phyloP scores from a whole-genome alignment of 768 basidiomycete species.

The Nidularia pulvinata region DNA sequence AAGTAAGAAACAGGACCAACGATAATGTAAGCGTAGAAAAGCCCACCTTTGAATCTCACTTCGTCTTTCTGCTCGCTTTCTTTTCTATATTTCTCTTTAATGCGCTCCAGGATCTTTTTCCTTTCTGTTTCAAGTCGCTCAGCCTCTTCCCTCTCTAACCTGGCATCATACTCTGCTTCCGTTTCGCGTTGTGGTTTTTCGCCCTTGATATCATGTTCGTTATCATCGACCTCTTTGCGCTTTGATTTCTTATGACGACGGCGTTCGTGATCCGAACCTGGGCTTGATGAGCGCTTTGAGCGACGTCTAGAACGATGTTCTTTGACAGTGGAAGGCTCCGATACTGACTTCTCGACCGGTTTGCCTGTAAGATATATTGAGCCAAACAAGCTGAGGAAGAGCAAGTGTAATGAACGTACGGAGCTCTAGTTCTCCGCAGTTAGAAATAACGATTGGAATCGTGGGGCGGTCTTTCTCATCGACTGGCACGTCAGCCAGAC shows the following conservation, averaged over 20 bases:
- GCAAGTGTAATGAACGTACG: slow-evolving; percentile 24
- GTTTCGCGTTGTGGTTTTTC: slow-evolving; percentile 37
- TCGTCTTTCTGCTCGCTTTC: slow-evolving; percentile 34
- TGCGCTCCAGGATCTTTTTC: slow-evolving; percentile 45
- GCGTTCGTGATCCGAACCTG: slow-evolving; percentile 7
- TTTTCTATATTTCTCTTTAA: slow-evolving; percentile 36
- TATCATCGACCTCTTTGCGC: neutral
- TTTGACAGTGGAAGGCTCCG: neutral
- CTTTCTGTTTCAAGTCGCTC: slow-evolving; percentile 50
- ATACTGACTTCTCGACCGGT: neutral
- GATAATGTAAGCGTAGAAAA: neutral
- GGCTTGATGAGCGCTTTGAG: slow-evolving; percentile 13
- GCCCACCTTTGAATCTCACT: slow-evolving; percentile 65
- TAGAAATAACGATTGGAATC: slow-evolving; percentile 64
- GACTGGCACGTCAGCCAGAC: slow-evolving; percentile 61
- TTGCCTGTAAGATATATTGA: neutral
- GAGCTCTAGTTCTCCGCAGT: slow-evolving; percentile 86
- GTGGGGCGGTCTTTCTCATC: slow-evolving; percentile 78
- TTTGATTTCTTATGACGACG: slow-evolving; percentile 17
- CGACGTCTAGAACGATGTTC: slow-evolving; percentile 8
- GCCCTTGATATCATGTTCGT: neutral
- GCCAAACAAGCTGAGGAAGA: neutral
- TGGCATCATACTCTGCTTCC: slow-evolving; percentile 72
- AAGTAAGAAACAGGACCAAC: neutral
- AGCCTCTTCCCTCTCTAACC: slow-evolving; percentile 66